Conservation (phyloP, 805 yeast genomes). For the Metahyphopichia silvanorum region DNA sequence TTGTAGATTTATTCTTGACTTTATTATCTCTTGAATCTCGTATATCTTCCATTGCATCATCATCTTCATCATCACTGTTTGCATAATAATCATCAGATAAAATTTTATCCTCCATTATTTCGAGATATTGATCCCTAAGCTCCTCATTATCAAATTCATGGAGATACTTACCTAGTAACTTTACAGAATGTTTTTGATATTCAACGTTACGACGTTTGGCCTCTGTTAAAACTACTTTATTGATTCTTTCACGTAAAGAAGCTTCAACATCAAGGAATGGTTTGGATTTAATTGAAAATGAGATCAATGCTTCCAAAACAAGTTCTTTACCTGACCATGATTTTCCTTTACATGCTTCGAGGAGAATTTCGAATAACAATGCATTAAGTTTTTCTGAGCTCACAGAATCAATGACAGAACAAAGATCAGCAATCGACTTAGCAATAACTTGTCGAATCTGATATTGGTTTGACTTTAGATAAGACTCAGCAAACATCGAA, state of each 20-base stretch:
- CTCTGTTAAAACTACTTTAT: conserved; percentile 52
- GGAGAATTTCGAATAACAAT: conserved; percentile 48
- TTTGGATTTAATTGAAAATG: conserved; percentile 48
- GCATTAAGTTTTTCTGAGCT: conserved; percentile 13
- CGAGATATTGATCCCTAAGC: conserved; percentile 36
- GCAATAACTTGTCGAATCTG: conserved; percentile 69
- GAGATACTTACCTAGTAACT: conserved; percentile 50
- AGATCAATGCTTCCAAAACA: conserved; percentile 66
- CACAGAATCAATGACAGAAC: conserved; percentile 40
- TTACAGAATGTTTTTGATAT: conserved; percentile 58
- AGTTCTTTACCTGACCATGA: conserved; percentile 87
- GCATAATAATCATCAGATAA: conserved; percentile 39
- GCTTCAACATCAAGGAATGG: conserved; percentile 19
- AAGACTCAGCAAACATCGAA: conserved; percentile 42
- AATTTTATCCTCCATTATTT: conserved; percentile 23
- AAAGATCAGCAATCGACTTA: conserved; percentile 56
- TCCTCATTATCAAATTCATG: conserved; percentile 31
- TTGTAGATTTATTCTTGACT: conserved; percentile 33
- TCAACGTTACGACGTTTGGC: conserved; percentile 61
- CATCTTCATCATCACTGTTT: conserved; percentile 27
- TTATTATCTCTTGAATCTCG: conserved; percentile 13
- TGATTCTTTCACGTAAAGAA: conserved; percentile 34
- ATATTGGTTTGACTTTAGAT: conserved; percentile 59
- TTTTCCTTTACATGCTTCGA: conserved; percentile 68
- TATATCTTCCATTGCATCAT: conserved; percentile 22